Evolutionary conservation across 805 yeast genomes (phyloP), one percentile per base, ranked within the genome.

Genomic region (Starmerella khaoyaiensis): DNA sequence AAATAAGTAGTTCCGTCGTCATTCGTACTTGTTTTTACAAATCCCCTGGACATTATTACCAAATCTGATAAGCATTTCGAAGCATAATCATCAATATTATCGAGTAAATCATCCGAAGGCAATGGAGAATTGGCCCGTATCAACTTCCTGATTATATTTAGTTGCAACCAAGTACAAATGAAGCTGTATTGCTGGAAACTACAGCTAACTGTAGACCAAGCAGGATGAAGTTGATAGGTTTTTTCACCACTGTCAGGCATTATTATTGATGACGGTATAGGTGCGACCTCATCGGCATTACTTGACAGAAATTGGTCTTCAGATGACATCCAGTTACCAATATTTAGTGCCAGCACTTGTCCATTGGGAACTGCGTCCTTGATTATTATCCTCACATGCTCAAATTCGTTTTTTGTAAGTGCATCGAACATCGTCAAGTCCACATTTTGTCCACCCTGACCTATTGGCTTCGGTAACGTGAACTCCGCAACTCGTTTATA

Each of bases 121-220:
- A 36, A 21, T 14, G 43, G 43, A 14, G 5, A 21, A 2, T 20
- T 12, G 12, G 39, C 22, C 3, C 25, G 10, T n/a, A 31, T 16
- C 18, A 39, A 17, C 31, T 3, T n/a, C 20, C 17, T 8, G 3
- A 40, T 16, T 3, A 36, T 3, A n/a, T 29, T 34, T 21, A 21
- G 33, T 32, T 40, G 43, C 4, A 28, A 27, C 11, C 30, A 25
- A 3, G 43, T 33, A 24, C 43, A 40, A 16, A 11, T 21, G 31
- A 40, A 36, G 4, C 9, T 8, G 3, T 14, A 14, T 11, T 23
- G 32, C 5, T 19, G 22, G 5, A 18, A 12, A 2, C 17, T 8
- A 15, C 26, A 27, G 4, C 11, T 16, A 11, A 36, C 40, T 8
- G 19, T 20, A 14, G 42, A 39, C 39, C 42, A 35, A 2, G 24